These are phyloP conservation scores for Solanum pimpinellifolium DNA, from an alignment of 257 asterid species.

Conservation along the genomic window DNA sequence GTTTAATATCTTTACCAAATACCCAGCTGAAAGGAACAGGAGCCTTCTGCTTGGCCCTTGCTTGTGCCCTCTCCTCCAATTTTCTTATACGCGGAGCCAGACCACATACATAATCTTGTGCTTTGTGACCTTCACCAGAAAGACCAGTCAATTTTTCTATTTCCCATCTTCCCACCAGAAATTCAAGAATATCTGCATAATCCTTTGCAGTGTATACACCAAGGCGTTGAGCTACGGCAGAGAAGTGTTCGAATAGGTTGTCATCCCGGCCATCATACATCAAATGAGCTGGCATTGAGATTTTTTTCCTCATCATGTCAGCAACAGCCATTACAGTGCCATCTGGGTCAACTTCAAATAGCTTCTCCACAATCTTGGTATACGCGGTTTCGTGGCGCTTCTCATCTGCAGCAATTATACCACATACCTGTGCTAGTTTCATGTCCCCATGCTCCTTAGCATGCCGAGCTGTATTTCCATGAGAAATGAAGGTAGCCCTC, in stretches of 20 bases:
- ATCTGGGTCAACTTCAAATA: constrained; percentile 67
- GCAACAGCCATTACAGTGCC: constrained; percentile 45
- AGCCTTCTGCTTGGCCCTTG: constrained; percentile 27
- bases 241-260: constrained; percentile 52
- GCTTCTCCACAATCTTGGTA: constrained; percentile 62
- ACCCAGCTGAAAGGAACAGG: constrained; percentile 59
- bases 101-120: constrained; percentile 63
- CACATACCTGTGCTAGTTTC: constrained; percentile 66
- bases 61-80: constrained; percentile 59
- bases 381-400: constrained; percentile 79
- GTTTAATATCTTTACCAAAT: constrained; percentile 35
- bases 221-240: constrained; percentile 55
- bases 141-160: constrained; percentile 55
- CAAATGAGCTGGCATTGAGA: constrained; percentile 72
- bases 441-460: constrained; percentile 66
- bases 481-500: constrained; percentile 71
- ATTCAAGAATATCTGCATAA: constrained; percentile 64
- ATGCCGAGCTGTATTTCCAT: constrained; percentile 72
- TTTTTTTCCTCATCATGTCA: constrained; percentile 72
- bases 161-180: constrained; percentile 52
- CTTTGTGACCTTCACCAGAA: constrained; percentile 56
- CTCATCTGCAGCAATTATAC: constrained; percentile 71
- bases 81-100: constrained; percentile 51
- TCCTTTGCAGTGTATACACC: constrained; percentile 66
- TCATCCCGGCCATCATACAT: constrained; percentile 66